Base-by-base conservation (phyloP, 441 rosid species). In the Croton setiger region DNA sequence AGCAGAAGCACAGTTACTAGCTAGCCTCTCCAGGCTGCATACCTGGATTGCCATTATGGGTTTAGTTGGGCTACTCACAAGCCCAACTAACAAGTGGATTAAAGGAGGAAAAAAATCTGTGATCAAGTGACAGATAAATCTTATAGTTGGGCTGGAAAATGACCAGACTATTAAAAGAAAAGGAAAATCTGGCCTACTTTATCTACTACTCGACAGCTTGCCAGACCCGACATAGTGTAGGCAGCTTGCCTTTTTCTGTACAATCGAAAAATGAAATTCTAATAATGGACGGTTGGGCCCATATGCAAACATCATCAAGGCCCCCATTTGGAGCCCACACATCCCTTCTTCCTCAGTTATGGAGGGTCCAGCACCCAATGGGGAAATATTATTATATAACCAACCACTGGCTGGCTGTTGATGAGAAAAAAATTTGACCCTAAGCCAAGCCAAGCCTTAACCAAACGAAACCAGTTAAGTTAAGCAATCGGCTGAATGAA, bases 201-300 rank as follows among this genome's bases (percentile, higher is more conserved):
- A 57, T 64, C 69, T 56, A 8, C 27, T 57, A 33, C 56, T 60
- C 65, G 60, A 67, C 78, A 58, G 66, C 48, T 63, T 7, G 62
- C 37, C 68, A 64, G 71, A 63, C 69, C 75, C 76, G 74, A 68
- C 84, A 73, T 2, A 56, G 33, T 35, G 78, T 68, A 51, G 69
- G 71, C 72, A 68, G 64, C 82, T 49, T 47, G 63, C 49, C 72
- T 67, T 64, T 69, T 63, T 57, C 41, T 56, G 47, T 41, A 48
- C 69, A 68, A 49, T 53, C 39, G 49, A 64, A 37, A 12, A 23
- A 27, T 27, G 31, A 6, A 23, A 13, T 33, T 5, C 60, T 12
- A 13, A 64, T 62, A 74, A 75, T 67, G 72, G 67, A 62, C 11
- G 1, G 1, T 47, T 51, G 75, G 79, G 60, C 73, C 72, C 74